Percentiles rank a stretch among this genome's conserved stretches.
These are phyloP conservation scores for Lachancea nothofagi DNA, from an alignment of 805 yeast genomes.

Conservation along the genomic window DNA sequence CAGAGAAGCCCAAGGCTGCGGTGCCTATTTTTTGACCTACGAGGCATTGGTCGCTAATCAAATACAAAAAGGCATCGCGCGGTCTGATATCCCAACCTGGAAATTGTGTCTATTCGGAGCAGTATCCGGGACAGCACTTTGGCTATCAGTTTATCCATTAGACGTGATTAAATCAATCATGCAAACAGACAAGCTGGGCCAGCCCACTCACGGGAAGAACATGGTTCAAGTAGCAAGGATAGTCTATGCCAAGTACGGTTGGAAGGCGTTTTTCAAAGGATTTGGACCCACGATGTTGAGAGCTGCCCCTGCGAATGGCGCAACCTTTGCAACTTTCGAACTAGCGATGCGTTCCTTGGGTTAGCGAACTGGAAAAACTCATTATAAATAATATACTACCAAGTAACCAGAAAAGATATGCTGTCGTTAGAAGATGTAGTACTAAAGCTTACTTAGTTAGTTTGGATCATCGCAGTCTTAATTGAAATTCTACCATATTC, in stretches of 20 bases:
- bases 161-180: constrained; percentile 88
- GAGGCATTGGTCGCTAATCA: constrained; percentile 72
- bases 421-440: no score
- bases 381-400: neutral
- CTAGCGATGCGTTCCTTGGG: constrained; percentile 69
- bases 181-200: constrained; percentile 43
- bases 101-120: constrained; percentile 86
- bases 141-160: constrained; percentile 80
- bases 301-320: constrained; percentile 98
- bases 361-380: constrained; percentile 15
- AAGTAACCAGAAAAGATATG: neutral
- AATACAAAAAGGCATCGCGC: constrained; percentile 36
- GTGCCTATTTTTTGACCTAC: constrained; percentile 81
- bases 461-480: no score
- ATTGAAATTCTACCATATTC: neutral
- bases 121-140: constrained; percentile 79
- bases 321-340: constrained; percentile 92
- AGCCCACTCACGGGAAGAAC: constrained; percentile 56
- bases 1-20: constrained; percentile 86
- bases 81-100: constrained; percentile 81
- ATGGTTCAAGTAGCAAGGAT: constrained; percentile 46
- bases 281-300: constrained; percentile 88
- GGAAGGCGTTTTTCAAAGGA: constrained; percentile 80
- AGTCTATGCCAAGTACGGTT: constrained; percentile 54
- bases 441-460: no score